Percentiles rank a stretch among this genome's conserved stretches.
These are phyloP conservation scores for Gnomoniopsis smithogilvyi DNA, from an alignment of 2,329 filamentous ascomycete genomes.

Conservation along the genomic window DNA sequence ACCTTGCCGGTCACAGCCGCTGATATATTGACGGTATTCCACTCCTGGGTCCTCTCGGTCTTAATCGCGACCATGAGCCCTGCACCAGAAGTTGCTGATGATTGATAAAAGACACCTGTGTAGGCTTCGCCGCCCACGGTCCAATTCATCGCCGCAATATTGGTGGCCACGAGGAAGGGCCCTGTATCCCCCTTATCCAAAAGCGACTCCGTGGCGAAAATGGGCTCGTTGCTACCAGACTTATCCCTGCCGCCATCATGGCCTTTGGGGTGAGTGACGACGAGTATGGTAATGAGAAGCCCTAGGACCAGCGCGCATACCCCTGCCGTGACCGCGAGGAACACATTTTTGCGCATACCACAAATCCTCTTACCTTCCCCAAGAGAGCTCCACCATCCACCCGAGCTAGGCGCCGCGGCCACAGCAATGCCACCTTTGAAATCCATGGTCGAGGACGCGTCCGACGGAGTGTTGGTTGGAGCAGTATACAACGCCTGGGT, in stretches of 20 bases:
- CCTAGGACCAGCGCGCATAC: conserved; percentile 6
- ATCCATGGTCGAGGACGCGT: background rate
- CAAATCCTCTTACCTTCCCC: conserved; percentile 3
- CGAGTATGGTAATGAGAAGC: conserved; percentile 6
- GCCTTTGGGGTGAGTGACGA: background rate
- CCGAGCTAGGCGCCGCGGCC: background rate
- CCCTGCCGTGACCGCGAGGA: conserved; percentile 2
- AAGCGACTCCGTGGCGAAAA: background rate
- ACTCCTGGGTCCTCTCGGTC: background rate
- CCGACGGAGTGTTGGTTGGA: conserved; percentile 1
- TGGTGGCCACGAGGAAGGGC: conserved; percentile 5
- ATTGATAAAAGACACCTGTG: conserved; percentile 14
- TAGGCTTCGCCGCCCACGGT: conserved; percentile 1
- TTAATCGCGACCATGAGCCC: conserved; percentile 9
- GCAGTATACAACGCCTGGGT: conserved; percentile 10
- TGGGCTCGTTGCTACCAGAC: background rate
- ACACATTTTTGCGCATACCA: conserved; percentile 10
- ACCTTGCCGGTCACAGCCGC: background rate
- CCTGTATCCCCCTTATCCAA: background rate
- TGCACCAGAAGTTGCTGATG: background rate
- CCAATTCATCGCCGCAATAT: conserved; percentile 14
- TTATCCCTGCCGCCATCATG: background rate
- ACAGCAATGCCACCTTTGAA: background rate
- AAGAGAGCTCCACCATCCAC: conserved; percentile 1
- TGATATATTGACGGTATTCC: conserved; percentile 11